Conservation (phyloP, 768 basidiomycete species). For the Tylopilus sp. region DNA sequence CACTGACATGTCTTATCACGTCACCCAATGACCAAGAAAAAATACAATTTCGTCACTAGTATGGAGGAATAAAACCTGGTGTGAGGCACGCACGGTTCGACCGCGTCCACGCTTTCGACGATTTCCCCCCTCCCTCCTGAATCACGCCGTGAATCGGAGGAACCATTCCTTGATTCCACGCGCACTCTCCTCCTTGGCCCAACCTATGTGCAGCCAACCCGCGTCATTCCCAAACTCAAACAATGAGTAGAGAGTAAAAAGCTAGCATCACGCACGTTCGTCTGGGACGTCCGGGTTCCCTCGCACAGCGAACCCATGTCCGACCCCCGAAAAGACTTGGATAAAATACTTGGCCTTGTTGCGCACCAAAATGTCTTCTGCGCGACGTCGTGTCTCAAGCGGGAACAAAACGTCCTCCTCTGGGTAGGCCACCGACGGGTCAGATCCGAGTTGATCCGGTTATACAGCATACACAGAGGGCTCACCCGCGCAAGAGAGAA, state of each 20-base stretch:
- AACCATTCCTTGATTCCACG: slow-evolving; percentile 48
- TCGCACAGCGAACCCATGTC: slow-evolving; percentile 23
- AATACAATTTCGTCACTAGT: no score
- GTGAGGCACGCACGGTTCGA: no score
- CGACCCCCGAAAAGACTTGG: slow-evolving; percentile 50
- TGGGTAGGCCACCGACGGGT: slow-evolving; percentile 12
- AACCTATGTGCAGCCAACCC: slow-evolving; percentile 33
- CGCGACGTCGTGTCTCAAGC: slow-evolving; percentile 44
- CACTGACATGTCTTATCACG: no score
- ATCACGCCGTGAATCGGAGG: slow-evolving; percentile 32
- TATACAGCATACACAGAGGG: no score
- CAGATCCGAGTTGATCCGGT: neutral
- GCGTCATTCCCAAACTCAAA: neutral
- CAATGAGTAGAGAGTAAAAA: no score
- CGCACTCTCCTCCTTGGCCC: slow-evolving; percentile 58
- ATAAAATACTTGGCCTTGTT: slow-evolving; percentile 48
- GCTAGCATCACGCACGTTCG: slow-evolving; percentile 19
- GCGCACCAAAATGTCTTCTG: slow-evolving; percentile 51
- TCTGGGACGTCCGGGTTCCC: slow-evolving; percentile 13
- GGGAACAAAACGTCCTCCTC: slow-evolving; percentile 53
- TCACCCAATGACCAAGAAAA: no score
- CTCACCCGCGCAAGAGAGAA: slow-evolving; percentile 25
- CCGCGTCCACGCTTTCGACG: no score
- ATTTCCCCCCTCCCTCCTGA: no score
- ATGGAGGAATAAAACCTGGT: no score